Percentiles rank a stretch among this genome's conserved stretches.
phyloP scores from a whole-genome alignment of 805 yeast genomes.

The Schwanniomyces sp. region DNA sequence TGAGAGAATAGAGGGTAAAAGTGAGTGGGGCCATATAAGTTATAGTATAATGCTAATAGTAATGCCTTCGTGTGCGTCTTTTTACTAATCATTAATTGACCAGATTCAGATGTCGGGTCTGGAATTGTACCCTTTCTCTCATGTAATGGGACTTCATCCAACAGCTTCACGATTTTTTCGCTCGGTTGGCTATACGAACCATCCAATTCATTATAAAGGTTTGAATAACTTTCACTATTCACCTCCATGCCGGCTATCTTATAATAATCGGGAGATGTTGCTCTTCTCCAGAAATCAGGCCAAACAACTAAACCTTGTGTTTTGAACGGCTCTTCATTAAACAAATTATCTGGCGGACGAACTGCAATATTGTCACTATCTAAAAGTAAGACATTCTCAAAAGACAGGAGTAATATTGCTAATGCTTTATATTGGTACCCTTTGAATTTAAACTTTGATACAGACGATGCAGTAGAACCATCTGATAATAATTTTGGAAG shows the following conservation, averaged over 20 bases:
- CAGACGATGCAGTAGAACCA: constrained; percentile 15
- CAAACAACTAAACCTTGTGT: constrained; percentile 60
- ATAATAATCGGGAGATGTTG: constrained; percentile 73
- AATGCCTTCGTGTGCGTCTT: constrained; percentile 37
- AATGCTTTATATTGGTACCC: constrained; percentile 46
- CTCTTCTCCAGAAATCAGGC: constrained; percentile 90
- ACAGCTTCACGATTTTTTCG: background rate
- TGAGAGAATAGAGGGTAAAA: constrained; percentile 44
- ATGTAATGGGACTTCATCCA: constrained; percentile 27
- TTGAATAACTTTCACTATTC: constrained; percentile 25
- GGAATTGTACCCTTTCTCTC: constrained; percentile 31
- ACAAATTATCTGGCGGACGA: constrained; percentile 59
- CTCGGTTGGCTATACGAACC: constrained; percentile 16
- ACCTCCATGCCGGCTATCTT: constrained; percentile 58
- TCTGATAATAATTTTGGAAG: constrained; percentile 29
- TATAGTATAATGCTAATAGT: constrained; percentile 40
- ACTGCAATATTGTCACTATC: constrained; percentile 81
- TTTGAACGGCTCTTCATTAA: constrained; percentile 55
- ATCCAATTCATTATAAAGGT: constrained; percentile 31
- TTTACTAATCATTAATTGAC: constrained; percentile 43
- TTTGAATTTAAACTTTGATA: constrained; percentile 35
- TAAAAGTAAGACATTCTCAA: constrained; percentile 66
- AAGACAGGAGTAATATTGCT: constrained; percentile 46
- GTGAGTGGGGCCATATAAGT: constrained; percentile 41
- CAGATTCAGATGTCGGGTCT: constrained; percentile 37